Base-by-base conservation (phyloP, 208 protist species). In the Leishmania tropica region DNA sequence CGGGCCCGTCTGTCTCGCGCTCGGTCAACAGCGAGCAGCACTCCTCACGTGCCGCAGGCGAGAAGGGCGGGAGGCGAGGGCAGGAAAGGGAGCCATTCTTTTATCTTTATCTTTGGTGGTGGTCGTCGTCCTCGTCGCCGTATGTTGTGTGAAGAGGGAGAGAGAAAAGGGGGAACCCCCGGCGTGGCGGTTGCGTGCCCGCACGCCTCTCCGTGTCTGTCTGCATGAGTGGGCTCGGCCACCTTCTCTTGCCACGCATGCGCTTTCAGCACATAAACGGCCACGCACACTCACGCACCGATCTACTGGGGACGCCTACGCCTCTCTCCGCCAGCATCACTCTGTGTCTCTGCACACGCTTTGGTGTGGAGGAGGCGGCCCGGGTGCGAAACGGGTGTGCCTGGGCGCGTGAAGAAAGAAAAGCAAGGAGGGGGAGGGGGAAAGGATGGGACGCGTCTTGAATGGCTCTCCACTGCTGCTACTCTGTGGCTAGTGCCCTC, bases 401-500 rank as follows among this genome's bases (percentile, higher is more conserved):
- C 13, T 13, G 2, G 31, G 31, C 15, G 62, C 62, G 31, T 31
- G 28, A 31, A 68, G 62, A 31, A 13, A 5, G 10, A 54, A 54
- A 54, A 54, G 15, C 45, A 58, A 28, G 62, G 62, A n/a, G 31
- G n/a, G 24, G 28, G 62, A 3, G 15, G 31, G 62, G 62, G 62
- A 11, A 51, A 24, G 40, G n/a, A 40, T 21, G 7, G 19, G 19
- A 75, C 45, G 47, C 11, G 13, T 15, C 40, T 21, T 37, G 47
- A 51, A 37, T 21, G 5, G 17, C 60, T 83, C 19, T 65, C 13
- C 53, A 51, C 28, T 85, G 35, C 53, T 45, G 42, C 42, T 78
- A 73, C 31, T 45, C 79, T 65, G 54, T 83, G 54, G 75, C 24
- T 45, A 70, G 75, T 58, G 68, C 40, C 76, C 75, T 87, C 64